Evolutionary conservation across 805 yeast species (phyloP), one percentile per base, ranked within the genome.

Genomic region (Komagataella ulmi): DNA sequence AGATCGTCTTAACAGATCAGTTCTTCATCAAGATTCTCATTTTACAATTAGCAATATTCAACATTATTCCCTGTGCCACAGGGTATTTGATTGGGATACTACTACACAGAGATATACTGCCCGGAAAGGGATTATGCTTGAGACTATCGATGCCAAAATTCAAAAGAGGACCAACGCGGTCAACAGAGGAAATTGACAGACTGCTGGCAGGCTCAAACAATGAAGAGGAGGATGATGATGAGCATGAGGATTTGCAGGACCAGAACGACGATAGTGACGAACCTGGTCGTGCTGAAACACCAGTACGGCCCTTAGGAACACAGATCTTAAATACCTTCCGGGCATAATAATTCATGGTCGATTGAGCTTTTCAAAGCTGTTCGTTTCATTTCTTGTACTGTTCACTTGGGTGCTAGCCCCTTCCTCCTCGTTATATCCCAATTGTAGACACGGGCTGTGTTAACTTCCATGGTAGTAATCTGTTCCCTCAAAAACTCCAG

Each of bases 401-500:
- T 69, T 68, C 49, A 66, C 67, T 56, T 74, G 72, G 49, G 68
- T 61, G 58, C 69, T n/a, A 21, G 7, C 21, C 23, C 23, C 66
- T 71, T 83, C 65, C 90, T 78, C 67, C 87, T 76, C 61, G 83
- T 86, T 7, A 87, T 91, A 62, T 85, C 95, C 90, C 91, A 86
- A 60, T 87, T 87, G 63, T 86, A 87, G 63, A 86, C 74, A 57
- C 99, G 77, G 1, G 99, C 97, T 17, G 96, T 88, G 63, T 93
- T 93, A 50, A 93, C 99, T 66, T 93, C 98, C 90, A 93, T 88
- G 3, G 97, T 91, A 14, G 99, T 93, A 55, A 91, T 90, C 59
- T 89, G 89, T 57, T 86, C 93, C 56, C 93, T 79, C 55, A 83
- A 73, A 57, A 81, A 89, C 60, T 87, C 96, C 54, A 86, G 75